Base-by-base conservation (phyloP, 1,284 basidiomycete species). In the Pyrrhoderma lamaoense region DNA sequence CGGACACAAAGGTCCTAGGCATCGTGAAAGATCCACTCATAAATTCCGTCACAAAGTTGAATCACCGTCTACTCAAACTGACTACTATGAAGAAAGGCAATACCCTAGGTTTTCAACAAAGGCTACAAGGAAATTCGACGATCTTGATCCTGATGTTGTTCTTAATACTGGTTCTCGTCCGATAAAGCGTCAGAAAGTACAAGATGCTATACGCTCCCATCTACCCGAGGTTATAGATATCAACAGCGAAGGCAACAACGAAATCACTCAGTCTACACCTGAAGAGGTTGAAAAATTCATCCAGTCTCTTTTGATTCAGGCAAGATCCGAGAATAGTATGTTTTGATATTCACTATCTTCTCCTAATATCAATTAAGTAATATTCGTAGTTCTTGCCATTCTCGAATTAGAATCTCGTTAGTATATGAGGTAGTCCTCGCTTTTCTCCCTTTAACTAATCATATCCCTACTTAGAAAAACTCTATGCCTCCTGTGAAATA, bases 1-100 rank as follows among this genome's bases (percentile, higher is more conserved):
- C 47, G 58, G 48, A 52, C 61, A 57, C 45, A 61, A 58, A 58
- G 61, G 58, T 47, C 57, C 57, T 52, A 61, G 62, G 58, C 62
- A 61, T 35, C 52, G 52, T 58, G 54, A 60, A 5, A 31, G 27
- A 58, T 53, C 58, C 56, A 61, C 50, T 31, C 27, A 31, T 31
- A 31, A 31, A 5, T 5, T 31, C 27, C 27, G 27, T 11, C 27
- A 11, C 27, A 31, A 31, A 11, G 5, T 11, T 31, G 27, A 31
- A 11, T 31, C 11, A 31, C 11, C 27, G 7, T 31, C 27, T 11
- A 31, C 27, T 11, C 5, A 5, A 31, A 31, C 7, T 31, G 27
- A 31, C 5, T 31, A 31, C 11, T 31, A 31, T 11, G 11, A 31
- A 5, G 27, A 18, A 18, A n/a, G 18, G 42, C 23, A 2, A 3